phyloP scores from a whole-genome alignment of 2,329 filamentous ascomycete species.

The Biscogniauxia mediterranea region DNA sequence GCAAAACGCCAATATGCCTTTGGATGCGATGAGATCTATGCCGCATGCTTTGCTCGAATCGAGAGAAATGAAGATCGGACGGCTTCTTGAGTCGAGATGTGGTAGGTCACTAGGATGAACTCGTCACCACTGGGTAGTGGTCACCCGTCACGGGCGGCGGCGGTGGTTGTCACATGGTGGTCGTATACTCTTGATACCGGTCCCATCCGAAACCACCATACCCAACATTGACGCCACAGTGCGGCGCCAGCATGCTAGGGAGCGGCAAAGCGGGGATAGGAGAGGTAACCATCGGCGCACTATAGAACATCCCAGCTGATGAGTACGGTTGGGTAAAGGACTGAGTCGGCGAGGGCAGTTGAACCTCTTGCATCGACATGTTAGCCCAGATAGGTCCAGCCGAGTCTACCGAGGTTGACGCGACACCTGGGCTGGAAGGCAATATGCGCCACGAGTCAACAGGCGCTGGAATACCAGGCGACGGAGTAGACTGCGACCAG shows the following conservation, averaged over 20 bases:
- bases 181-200: constrained; percentile 78
- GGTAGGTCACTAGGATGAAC: constrained; percentile 31
- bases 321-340: constrained; percentile 78
- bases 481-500: constrained; percentile 73
- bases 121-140: constrained; percentile 48
- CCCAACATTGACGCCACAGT: constrained; percentile 76
- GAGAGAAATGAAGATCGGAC: constrained; percentile 21
- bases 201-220: constrained; percentile 85
- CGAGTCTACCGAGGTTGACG: constrained; percentile 68
- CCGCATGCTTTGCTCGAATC: constrained; percentile 23
- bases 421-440: constrained; percentile 81
- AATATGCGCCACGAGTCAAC: constrained; percentile 90
- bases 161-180: constrained; percentile 78
- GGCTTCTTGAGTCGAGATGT: constrained; percentile 26
- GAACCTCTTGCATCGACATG: constrained; percentile 71
- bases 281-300: constrained; percentile 70
- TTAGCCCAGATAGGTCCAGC: constrained; percentile 74
- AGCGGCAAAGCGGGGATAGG: constrained; percentile 76
- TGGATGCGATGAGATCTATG: constrained; percentile 24
- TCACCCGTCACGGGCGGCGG: constrained; percentile 47
- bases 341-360: constrained; percentile 74
- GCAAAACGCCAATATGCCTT: constrained; percentile 33
- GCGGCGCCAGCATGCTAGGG: constrained; percentile 81
- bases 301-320: constrained; percentile 74
- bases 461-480: constrained; percentile 63